Evolutionary conservation across 306 rosid species (phyloP).

Genomic region (Prunus kanzakura): DNA sequence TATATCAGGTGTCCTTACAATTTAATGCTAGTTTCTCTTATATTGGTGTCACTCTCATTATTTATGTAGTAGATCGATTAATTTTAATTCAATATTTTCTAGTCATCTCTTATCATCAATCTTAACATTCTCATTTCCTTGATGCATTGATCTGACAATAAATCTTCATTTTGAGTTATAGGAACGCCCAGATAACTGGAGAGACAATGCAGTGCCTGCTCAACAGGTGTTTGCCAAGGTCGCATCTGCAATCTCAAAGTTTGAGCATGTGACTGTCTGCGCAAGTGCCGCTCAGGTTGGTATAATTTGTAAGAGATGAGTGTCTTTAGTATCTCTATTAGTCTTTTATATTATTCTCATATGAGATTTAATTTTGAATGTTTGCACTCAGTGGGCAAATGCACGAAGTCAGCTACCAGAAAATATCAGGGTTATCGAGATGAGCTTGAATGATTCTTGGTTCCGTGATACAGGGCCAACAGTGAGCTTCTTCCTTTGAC

Average conservation of each 20-base stretch:
- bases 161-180: constrained; percentile 30
- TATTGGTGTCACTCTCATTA: neutral
- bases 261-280: constrained; percentile 80
- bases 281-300: constrained; percentile 63
- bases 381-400: constrained; percentile 57
- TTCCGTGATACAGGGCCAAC: constrained; percentile 90
- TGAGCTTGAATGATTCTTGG: constrained; percentile 82
- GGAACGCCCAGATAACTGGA: constrained; percentile 96
- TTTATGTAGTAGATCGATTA: too few relatives aligned
- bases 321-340: neutral
- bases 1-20: neutral
- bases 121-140: too few relatives aligned
- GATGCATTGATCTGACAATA: neutral
- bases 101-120: too few relatives aligned
- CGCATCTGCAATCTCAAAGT: constrained; percentile 77
- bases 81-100: too few relatives aligned
- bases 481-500: constrained; percentile 41
- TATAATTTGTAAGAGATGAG: constrained; percentile 4
- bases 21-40: neutral
- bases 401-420: constrained; percentile 66
- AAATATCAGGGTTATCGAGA: constrained; percentile 70
- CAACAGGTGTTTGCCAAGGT: constrained; percentile 56
- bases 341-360: neutral
- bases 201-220: constrained; percentile 57
- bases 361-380: constrained; percentile 7